Conservation (phyloP, 306 rosid genomes). For the Comarum palustre region DNA sequence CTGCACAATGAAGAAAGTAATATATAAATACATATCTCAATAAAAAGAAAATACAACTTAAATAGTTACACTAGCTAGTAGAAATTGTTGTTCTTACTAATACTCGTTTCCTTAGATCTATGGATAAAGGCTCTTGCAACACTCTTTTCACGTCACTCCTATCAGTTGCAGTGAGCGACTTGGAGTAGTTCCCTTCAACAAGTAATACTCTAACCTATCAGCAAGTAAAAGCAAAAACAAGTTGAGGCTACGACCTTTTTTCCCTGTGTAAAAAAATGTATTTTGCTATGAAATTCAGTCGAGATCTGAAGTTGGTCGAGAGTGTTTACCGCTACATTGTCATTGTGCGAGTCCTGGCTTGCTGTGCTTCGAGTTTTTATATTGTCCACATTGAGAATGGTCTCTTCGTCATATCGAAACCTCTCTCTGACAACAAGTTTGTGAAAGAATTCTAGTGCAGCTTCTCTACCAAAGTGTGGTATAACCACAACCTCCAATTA, state of each 20-base stretch:
- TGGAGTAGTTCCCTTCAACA: neutral
- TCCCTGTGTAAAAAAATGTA: neutral
- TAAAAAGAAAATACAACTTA: neutral
- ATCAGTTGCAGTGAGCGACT: neutral
- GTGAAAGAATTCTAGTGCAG: neutral
- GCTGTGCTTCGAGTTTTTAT: neutral
- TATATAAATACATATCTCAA: neutral
- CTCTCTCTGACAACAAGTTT: no score
- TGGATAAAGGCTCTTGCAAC: neutral
- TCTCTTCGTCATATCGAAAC: neutral
- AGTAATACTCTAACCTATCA: neutral
- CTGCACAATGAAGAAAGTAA: neutral
- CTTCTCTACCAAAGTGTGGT: neutral
- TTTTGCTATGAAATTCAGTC: neutral
- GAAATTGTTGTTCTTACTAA: neutral
- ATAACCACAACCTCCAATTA: neutral
- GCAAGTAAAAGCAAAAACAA: neutral
- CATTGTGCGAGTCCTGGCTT: neutral
- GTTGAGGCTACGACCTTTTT: neutral
- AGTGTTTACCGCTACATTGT: neutral
- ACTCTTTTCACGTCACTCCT: neutral
- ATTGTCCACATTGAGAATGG: neutral
- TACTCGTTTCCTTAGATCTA: neutral
- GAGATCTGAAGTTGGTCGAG: neutral
- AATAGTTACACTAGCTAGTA: neutral